These are phyloP conservation scores for Phaffia australis DNA, from an alignment of 768 basidiomycete species.

Conservation along the genomic window DNA sequence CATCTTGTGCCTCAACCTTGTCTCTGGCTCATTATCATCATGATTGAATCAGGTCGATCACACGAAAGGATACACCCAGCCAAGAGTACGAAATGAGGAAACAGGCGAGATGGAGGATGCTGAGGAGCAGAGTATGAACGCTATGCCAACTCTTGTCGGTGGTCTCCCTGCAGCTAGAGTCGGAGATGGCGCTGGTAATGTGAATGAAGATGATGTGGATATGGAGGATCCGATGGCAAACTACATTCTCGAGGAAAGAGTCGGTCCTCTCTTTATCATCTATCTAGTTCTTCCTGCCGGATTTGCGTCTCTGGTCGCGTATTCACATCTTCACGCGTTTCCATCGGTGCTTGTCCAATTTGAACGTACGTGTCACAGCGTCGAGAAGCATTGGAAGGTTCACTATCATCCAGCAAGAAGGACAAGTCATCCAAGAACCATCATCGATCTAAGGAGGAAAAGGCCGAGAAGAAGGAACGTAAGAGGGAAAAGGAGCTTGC, in stretches of 20 bases:
- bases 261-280: not conserved
- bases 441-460: conserved; percentile 10
- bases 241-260: conserved; percentile 60
- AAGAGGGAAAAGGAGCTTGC: not conserved
- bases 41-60: conserved; percentile 34
- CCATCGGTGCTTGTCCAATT: conserved; percentile 5
- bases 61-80: conserved; percentile 74
- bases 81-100: conserved; percentile 65
- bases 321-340: not conserved
- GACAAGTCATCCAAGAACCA: conserved; percentile 8
- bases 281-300: not conserved
- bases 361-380: conserved; percentile 39
- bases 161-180: conserved; percentile 37
- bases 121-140: conserved; percentile 79
- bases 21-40: not conserved
- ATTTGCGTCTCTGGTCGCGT: conserved; percentile 31
- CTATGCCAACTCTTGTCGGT: conserved; percentile 59
- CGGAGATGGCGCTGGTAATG: conserved; percentile 32
- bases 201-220: conserved; percentile 55
- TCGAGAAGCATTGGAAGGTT: conserved; percentile 46
- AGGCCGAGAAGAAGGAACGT: conserved; percentile 4
- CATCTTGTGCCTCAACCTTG: not conserved
- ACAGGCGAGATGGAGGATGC: conserved; percentile 70
- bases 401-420: conserved; percentile 37
- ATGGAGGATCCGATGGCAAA: conserved; percentile 98